These are phyloP conservation scores for Halteria grandinella DNA, from an alignment of 73 alveolate species.

Conservation along the genomic window DNA sequence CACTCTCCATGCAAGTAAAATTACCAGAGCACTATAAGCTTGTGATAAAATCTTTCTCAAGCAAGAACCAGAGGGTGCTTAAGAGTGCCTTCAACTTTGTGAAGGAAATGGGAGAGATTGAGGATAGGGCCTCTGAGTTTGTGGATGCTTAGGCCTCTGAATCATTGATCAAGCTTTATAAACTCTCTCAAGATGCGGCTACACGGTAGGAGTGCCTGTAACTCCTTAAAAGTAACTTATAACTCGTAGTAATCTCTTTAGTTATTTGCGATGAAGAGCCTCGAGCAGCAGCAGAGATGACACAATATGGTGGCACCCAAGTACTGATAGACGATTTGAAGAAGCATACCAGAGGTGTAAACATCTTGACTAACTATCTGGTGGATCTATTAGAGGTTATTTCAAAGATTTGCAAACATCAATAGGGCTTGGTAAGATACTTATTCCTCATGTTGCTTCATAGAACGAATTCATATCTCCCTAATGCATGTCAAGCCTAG, in stretches of 20 bases:
- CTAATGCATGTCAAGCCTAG: conserved; percentile 37
- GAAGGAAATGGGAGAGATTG: conserved; percentile 54
- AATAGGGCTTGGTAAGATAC: conserved; percentile 35
- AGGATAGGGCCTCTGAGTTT: conserved; percentile 47
- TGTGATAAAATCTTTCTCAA: conserved; percentile 38
- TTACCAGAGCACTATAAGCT: conserved; percentile 42
- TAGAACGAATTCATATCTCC: conserved; percentile 61
- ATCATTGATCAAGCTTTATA: conserved; percentile 41
- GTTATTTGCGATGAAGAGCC: conserved; percentile 46
- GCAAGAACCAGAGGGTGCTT: conserved; percentile 45
- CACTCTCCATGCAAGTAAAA: conserved; percentile 20
- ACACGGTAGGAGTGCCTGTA: conserved; percentile 39
- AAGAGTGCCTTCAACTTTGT: conserved; percentile 39
- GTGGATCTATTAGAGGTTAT: conserved; percentile 54
- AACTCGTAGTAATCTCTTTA: not conserved
- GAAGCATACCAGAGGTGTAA: conserved; percentile 52
- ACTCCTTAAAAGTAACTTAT: conserved; percentile 35
- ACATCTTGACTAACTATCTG: conserved; percentile 42
- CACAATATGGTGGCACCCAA: conserved; percentile 57
- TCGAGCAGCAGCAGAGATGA: conserved; percentile 48
- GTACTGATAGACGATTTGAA: conserved; percentile 57
- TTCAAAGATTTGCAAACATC: conserved; percentile 51
- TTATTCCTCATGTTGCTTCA: not conserved
- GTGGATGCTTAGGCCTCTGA: conserved; percentile 44
- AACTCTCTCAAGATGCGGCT: conserved; percentile 32